phyloP scores from a whole-genome alignment of 106 monocot species.

The Acorus gramineus region DNA sequence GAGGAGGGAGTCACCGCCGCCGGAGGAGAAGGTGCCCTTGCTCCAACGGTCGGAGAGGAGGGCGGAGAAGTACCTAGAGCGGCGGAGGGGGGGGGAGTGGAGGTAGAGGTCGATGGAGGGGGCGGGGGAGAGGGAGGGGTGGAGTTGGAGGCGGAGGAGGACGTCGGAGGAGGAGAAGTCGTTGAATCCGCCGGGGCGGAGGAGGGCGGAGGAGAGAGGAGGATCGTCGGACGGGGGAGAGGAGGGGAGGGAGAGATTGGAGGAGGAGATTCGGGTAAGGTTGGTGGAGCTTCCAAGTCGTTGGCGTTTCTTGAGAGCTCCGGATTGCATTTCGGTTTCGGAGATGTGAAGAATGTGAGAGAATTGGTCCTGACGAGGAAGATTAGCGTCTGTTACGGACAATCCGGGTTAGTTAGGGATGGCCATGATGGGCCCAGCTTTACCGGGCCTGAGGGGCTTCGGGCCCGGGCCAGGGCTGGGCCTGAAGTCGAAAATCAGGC shows the following conservation, averaged over 20 bases:
- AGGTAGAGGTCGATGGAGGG: constrained; percentile 58
- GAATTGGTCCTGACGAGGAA: too few relatives aligned
- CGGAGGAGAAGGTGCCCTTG: too few relatives aligned
- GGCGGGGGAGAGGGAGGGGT: neutral
- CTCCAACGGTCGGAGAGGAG: constrained; percentile 86
- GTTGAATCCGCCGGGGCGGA: constrained; percentile 11
- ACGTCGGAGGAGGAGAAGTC: neutral
- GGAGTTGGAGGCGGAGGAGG: neutral
- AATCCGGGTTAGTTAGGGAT: too few relatives aligned
- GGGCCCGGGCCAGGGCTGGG: too few relatives aligned
- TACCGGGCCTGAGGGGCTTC: too few relatives aligned
- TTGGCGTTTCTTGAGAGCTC: too few relatives aligned
- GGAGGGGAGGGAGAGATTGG: neutral
- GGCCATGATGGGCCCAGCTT: too few relatives aligned
- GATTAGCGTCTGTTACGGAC: too few relatives aligned
- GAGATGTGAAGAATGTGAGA: too few relatives aligned
- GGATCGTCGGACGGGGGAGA: constrained; percentile 51
- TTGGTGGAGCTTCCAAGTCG: too few relatives aligned
- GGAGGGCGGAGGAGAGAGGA: constrained; percentile 45
- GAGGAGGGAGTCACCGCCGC: neutral
- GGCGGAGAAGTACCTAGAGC: constrained; percentile 65
- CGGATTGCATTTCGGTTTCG: too few relatives aligned
- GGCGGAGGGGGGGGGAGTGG: constrained; percentile 58
- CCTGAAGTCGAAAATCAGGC: too few relatives aligned
- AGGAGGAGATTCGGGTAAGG: neutral